phyloP scores from a whole-genome alignment of 1,139 yeast genomes.

The Suhomyces choctaworum region DNA sequence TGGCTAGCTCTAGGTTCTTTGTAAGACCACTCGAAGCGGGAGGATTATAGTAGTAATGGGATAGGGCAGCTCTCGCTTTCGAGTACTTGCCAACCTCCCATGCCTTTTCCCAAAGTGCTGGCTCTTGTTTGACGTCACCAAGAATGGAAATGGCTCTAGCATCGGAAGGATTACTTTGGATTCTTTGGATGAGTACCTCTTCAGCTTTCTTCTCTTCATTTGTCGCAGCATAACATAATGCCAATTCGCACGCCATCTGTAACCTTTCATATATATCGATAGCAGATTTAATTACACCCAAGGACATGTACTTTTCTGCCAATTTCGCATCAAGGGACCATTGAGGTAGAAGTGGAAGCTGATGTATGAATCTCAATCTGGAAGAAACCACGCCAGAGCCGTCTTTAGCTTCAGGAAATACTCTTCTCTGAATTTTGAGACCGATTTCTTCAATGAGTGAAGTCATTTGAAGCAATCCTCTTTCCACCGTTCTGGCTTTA shows the following conservation, averaged over 20 bases:
- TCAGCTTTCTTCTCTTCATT: constrained; percentile 75
- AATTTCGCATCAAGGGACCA: constrained; percentile 82
- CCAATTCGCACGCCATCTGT: constrained; percentile 77
- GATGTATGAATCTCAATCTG: constrained; percentile 71
- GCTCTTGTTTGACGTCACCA: constrained; percentile 84
- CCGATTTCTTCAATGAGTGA: constrained; percentile 90
- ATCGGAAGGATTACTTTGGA: constrained; percentile 63
- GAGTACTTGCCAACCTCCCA: constrained; percentile 87
- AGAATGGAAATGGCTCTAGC: constrained; percentile 82
- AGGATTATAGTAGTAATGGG: constrained; percentile 69
- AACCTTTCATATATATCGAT: constrained; percentile 85
- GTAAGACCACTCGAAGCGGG: constrained; percentile 55
- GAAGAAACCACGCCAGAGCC: constrained; percentile 39
- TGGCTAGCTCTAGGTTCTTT: constrained; percentile 56
- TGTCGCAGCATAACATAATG: constrained; percentile 85
- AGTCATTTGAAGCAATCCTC: constrained; percentile 93
- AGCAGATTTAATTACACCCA: constrained; percentile 87
- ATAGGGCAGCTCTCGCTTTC: constrained; percentile 82
- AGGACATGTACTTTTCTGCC: constrained; percentile 84
- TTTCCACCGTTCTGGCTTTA: constrained; percentile 83
- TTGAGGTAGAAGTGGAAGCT: constrained; percentile 74
- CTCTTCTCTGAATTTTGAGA: constrained; percentile 58
- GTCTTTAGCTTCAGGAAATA: constrained; percentile 55
- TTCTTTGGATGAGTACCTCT: constrained; percentile 53
- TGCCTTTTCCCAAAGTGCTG: constrained; percentile 75